Percentiles rank a stretch among this genome's conserved stretches.
phyloP scores from a whole-genome alignment of 1,139 yeast species.

The Lodderomyces jiufengensis region DNA sequence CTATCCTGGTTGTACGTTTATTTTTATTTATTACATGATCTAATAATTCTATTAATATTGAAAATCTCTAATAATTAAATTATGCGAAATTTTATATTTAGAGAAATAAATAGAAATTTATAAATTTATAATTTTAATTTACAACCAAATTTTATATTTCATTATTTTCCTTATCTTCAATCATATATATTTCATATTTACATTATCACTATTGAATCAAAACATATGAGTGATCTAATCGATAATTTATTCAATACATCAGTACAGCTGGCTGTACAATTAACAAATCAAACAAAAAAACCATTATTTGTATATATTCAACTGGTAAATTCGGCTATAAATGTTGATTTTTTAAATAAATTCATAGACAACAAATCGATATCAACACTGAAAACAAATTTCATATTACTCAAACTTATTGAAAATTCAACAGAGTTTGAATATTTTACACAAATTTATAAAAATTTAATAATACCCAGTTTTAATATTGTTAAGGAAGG shows the following conservation, averaged over 20 bases:
- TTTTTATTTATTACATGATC: too few species aligned
- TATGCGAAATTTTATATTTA: too few species aligned
- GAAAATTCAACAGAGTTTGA: conserved; percentile 45
- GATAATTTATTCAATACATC: conserved; percentile 22
- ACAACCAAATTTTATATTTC: too few species aligned
- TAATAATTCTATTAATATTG: too few species aligned
- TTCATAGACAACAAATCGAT: conserved; percentile 12
- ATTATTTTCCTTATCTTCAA: too few species aligned
- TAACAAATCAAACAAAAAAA: conserved; percentile 28
- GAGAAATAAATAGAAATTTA: too few species aligned
- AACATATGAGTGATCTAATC: conserved; percentile 9
- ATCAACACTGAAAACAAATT: conserved; percentile 16
- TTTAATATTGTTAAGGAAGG: conserved; percentile 48
- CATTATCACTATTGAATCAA: too few species aligned
- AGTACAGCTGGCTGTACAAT: conserved; percentile 40
- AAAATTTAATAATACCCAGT: conserved; percentile 44
- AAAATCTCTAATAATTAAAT: too few species aligned
- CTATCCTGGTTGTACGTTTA: too few species aligned
- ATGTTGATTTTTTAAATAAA: conserved; percentile 21
- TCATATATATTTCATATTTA: too few species aligned
- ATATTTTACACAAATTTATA: conserved; percentile 50
- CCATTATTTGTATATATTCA: conserved; percentile 43
- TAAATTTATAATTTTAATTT: too few species aligned
- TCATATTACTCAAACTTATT: conserved; percentile 43
- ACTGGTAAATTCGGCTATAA: conserved; percentile 15